Conservation (phyloP, 2,329 filamentous ascomycete species). For the Periconia macrospinosa region DNA sequence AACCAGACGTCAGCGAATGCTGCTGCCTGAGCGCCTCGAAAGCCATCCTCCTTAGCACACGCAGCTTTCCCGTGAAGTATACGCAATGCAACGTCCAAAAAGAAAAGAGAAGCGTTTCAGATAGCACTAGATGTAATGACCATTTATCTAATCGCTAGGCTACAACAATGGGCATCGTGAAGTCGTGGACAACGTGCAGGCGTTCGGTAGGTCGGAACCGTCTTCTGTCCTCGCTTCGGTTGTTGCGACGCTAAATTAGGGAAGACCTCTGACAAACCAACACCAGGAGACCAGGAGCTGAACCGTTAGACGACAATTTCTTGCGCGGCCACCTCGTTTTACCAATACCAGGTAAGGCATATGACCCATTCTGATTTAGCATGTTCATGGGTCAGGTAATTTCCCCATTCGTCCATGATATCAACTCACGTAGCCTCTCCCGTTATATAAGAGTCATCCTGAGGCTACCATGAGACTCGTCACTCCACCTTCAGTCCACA, state of each 20-base stretch:
- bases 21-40: constrained; percentile 34
- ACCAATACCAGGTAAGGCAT: constrained; percentile 20
- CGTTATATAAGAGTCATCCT: constrained; percentile 28
- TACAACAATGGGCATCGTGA: background rate
- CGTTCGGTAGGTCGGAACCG: background rate
- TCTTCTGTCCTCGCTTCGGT: background rate
- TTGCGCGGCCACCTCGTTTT: background rate
- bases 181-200: background rate
- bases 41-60: constrained; percentile 7
- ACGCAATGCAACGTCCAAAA: constrained; percentile 9
- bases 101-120: constrained; percentile 1
- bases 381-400: constrained; percentile 20
- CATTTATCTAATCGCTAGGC: background rate
- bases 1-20: constrained; percentile 28
- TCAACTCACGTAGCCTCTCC: constrained; percentile 5
- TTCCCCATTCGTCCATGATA: constrained; percentile 11
- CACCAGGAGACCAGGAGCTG: background rate
- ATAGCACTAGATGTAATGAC: background rate
- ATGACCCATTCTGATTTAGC: constrained; percentile 23
- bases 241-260: background rate
- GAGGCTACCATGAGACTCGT: constrained; percentile 16
- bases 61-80: constrained; percentile 12
- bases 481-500: constrained; percentile 11
- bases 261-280: background rate
- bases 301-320: background rate